A percentile compares a stretch with the other conserved stretches of the same genome.
These are phyloP conservation scores for Primulina huaijiensis DNA, from an alignment of 257 asterid genomes.

Conservation along the genomic window DNA sequence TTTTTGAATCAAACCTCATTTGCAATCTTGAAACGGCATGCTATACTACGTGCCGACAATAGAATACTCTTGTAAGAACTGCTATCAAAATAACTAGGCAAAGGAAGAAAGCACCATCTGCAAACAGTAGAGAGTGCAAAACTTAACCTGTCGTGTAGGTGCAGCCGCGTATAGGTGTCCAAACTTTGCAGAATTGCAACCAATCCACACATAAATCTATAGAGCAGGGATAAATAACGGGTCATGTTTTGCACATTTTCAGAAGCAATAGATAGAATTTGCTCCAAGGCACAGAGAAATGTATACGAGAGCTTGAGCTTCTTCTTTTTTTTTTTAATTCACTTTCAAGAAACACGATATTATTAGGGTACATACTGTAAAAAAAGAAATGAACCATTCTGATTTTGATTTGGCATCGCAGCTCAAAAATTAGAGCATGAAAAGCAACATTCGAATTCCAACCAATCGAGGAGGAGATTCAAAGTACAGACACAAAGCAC, in stretches of 20 bases:
- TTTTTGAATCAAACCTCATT: background rate
- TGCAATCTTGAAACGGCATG: background rate
- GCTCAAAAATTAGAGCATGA: background rate
- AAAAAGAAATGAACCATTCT: background rate
- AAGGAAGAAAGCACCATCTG: background rate
- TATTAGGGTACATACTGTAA: background rate
- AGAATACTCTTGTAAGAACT: background rate
- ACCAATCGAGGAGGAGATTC: background rate
- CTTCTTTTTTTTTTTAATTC: too few species aligned
- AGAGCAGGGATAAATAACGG: slow-evolving; percentile 6
- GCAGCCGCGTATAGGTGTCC: slow-evolving; percentile 93
- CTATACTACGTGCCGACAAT: slow-evolving; percentile 5
- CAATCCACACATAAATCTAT: slow-evolving; percentile 89
- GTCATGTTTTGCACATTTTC: background rate
- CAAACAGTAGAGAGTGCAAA: slow-evolving; percentile 16
- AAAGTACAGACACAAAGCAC: background rate
- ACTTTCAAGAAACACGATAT: background rate
- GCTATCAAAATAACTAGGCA: background rate
- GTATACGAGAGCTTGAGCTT: background rate
- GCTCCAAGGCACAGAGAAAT: background rate
- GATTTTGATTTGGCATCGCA: background rate
- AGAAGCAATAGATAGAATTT: background rate
- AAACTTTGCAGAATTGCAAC: slow-evolving; percentile 78
- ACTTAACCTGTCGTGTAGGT: slow-evolving; percentile 73
- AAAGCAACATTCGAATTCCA: background rate